Conservation (phyloP, 2,329 filamentous ascomycete genomes). For the Helminthosporium solani region DNA sequence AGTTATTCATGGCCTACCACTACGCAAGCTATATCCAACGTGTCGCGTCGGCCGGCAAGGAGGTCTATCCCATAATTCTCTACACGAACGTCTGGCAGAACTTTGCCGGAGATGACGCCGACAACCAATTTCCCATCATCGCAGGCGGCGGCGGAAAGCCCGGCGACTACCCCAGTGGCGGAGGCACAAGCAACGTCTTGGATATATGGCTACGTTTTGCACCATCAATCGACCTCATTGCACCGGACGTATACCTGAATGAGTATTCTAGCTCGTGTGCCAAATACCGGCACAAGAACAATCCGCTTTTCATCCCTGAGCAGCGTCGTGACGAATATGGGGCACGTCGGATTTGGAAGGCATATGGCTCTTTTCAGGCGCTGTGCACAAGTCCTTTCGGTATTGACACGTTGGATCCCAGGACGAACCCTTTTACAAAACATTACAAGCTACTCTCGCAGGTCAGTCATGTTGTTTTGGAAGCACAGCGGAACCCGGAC, state of each 20-base stretch:
- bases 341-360: constrained; percentile 26
- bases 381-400: constrained; percentile 30
- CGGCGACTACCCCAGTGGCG: constrained; percentile 53
- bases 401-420: constrained; percentile 45
- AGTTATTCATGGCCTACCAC: constrained; percentile 53
- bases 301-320: constrained; percentile 55
- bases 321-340: constrained; percentile 51
- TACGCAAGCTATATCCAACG: constrained; percentile 46
- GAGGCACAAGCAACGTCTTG: constrained; percentile 44
- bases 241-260: constrained; percentile 53
- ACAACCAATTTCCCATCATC: constrained; percentile 41
- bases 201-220: constrained; percentile 50
- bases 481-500: constrained; percentile 41
- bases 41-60: constrained; percentile 46
- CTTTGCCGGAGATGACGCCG: constrained; percentile 16
- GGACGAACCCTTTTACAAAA: constrained; percentile 35
- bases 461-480: constrained; percentile 40
- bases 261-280: constrained; percentile 49
- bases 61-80: constrained; percentile 45
- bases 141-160: constrained; percentile 48
- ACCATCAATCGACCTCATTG: constrained; percentile 48
- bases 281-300: constrained; percentile 47
- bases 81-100: constrained; percentile 53
- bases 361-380: constrained; percentile 24
- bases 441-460: constrained; percentile 46